Conservation (phyloP, 441 rosid genomes). For the Erysimum cheiri region DNA sequence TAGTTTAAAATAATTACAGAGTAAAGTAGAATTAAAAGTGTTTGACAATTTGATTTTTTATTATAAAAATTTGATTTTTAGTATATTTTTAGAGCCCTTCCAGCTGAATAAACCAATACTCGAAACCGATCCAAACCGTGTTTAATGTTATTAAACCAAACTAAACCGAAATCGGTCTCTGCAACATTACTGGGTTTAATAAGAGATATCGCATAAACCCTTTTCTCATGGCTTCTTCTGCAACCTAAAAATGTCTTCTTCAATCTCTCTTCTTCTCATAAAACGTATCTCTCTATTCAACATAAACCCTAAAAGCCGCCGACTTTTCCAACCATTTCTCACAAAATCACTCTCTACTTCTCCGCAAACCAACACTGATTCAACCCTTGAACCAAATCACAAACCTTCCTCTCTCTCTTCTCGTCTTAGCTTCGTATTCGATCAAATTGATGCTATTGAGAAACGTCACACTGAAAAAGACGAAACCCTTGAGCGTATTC, state of each 20-base stretch:
- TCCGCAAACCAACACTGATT: slow-evolving; percentile 28
- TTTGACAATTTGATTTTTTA: no score
- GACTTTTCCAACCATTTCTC: slow-evolving; percentile 25
- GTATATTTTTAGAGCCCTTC: no score
- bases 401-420: slow-evolving; percentile 79
- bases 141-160: background rate
- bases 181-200: slow-evolving; percentile 8
- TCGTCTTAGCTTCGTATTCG: slow-evolving; percentile 89
- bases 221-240: slow-evolving; percentile 52
- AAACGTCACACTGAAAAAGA: slow-evolving; percentile 65
- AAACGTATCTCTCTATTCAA: slow-evolving; percentile 50
- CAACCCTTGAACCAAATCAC: slow-evolving; percentile 43
- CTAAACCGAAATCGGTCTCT: slow-evolving; percentile 12
- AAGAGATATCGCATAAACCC: slow-evolving; percentile 5
- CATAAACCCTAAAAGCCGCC: slow-evolving; percentile 40
- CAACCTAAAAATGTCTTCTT: slow-evolving; percentile 38
- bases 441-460: slow-evolving; percentile 85
- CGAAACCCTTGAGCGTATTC: slow-evolving; percentile 82
- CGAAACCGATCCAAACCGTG: background rate
- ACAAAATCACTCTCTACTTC: slow-evolving; percentile 50
- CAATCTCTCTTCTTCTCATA: slow-evolving; percentile 60
- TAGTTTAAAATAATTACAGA: no score
- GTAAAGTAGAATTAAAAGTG: no score
- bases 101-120: background rate
- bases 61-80: no score